Conservation (phyloP, 1,284 basidiomycete species). For the Pseudozyma thailandica region DNA sequence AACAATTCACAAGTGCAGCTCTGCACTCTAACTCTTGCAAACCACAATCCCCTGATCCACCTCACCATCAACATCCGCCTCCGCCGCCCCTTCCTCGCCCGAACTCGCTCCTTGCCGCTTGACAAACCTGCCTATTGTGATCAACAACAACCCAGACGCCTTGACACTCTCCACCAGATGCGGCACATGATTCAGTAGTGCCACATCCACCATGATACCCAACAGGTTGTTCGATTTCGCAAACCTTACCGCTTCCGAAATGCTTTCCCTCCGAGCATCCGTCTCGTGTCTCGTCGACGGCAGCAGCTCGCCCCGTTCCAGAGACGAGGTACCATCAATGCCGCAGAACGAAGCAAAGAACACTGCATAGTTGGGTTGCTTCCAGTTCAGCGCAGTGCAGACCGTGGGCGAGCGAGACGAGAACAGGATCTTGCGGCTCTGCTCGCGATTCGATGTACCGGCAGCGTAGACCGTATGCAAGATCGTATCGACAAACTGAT, state of each 20-base stretch:
- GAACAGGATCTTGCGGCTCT: slow-evolving; percentile 64
- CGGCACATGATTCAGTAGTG: slow-evolving; percentile 66
- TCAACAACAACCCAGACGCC: slow-evolving; percentile 61
- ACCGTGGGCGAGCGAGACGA: slow-evolving; percentile 62
- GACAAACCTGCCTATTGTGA: slow-evolving; percentile 57
- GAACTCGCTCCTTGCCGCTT: slow-evolving; percentile 5
- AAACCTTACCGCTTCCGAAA: slow-evolving; percentile 92
- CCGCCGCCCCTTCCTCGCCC: slow-evolving; percentile 9
- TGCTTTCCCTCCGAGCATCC: slow-evolving; percentile 75
- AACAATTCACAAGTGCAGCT: not conserved
- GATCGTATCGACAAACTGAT: slow-evolving; percentile 65
- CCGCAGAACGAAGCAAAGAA: slow-evolving; percentile 92
- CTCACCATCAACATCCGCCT: slow-evolving; percentile 52
- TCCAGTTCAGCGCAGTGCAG: slow-evolving; percentile 89
- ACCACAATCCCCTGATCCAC: slow-evolving; percentile 53
- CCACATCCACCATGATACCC: slow-evolving; percentile 90
- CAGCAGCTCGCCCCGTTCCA: slow-evolving; percentile 41
- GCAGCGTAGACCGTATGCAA: slow-evolving; percentile 66
- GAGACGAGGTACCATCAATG: slow-evolving; percentile 69
- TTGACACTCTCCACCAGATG: slow-evolving; percentile 63
- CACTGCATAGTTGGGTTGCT: slow-evolving; percentile 98
- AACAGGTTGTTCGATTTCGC: slow-evolving; percentile 92
- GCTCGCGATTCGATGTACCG: slow-evolving; percentile 51
- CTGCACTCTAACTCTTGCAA: slow-evolving; percentile 52
- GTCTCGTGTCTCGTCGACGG: slow-evolving; percentile 70